phyloP scores from a whole-genome alignment of 208 protist genomes.

The Leishmania lainsoni region DNA sequence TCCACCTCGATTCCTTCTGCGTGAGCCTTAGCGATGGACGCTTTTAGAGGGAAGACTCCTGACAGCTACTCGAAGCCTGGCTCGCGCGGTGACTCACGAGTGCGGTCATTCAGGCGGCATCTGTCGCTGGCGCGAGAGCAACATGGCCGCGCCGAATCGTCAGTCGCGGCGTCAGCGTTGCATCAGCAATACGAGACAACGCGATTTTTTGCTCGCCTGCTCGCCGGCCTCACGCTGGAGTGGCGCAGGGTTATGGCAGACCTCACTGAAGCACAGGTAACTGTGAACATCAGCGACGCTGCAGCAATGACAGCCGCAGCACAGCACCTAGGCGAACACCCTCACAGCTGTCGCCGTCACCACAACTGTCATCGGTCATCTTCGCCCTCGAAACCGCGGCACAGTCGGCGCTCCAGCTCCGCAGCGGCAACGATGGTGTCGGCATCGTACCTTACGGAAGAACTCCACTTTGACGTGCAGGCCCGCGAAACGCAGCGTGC shows the following conservation, averaged over 20 bases:
- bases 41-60: not conserved
- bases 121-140: not conserved
- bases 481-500: not conserved
- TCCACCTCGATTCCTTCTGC: not conserved
- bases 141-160: not conserved
- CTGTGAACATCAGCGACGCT: not conserved
- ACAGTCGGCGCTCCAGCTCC: not conserved
- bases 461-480: conserved; percentile 13
- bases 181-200: conserved; percentile 24
- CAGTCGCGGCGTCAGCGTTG: conserved; percentile 6
- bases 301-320: not conserved
- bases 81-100: not conserved
- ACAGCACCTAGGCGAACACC: not conserved
- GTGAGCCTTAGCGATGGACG: not conserved
- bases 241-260: conserved; percentile 25
- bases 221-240: conserved; percentile 28
- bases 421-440: not conserved
- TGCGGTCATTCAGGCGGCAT: not conserved
- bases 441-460: conserved; percentile 15
- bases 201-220: conserved; percentile 18
- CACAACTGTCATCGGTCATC: not conserved
- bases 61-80: not conserved
- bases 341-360: not conserved
- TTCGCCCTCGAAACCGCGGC: not conserved
- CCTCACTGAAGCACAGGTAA: not conserved